These are phyloP conservation scores for Verticillium zaregamsianum DNA, from an alignment of 2,329 filamentous ascomycete species.

Conservation along the genomic window DNA sequence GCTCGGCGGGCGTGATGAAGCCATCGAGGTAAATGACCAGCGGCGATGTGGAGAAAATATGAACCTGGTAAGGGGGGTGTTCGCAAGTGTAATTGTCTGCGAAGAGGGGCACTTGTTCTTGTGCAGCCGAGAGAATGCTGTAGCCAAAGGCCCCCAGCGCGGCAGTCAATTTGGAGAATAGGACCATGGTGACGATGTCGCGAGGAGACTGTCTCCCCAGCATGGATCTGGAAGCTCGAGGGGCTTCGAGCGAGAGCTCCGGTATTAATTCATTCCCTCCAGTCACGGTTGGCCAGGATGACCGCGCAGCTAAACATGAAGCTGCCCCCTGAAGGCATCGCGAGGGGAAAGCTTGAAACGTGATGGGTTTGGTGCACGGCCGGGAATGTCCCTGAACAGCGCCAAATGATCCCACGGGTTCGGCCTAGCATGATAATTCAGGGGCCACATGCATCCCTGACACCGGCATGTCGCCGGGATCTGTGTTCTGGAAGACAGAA, in stretches of 20 bases:
- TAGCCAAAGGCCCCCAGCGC: background rate
- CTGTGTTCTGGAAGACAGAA: background rate
- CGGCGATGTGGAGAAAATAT: slow-evolving; percentile 42
- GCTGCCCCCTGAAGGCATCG: background rate
- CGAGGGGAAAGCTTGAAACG: background rate
- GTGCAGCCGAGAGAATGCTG: background rate
- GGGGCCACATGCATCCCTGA: background rate
- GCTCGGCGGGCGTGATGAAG: slow-evolving; percentile 39
- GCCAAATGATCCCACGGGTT: background rate
- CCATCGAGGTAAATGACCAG: slow-evolving; percentile 44
- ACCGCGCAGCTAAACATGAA: background rate
- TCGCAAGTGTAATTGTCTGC: slow-evolving; percentile 15
- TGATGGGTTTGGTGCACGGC: background rate
- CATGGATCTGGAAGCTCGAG: background rate
- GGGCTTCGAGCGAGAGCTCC: background rate
- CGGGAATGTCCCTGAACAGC: background rate
- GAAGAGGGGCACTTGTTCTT: background rate
- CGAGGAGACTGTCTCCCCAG: background rate
- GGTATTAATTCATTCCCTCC: background rate
- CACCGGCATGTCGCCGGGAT: background rate
- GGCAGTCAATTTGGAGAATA: background rate
- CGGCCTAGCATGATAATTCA: background rate
- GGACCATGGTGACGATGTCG: background rate
- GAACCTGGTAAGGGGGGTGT: slow-evolving; percentile 33
- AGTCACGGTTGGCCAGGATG: background rate